These are phyloP conservation scores for Brassica cretica DNA, from an alignment of 345 rosid genomes.

Conservation along the genomic window DNA sequence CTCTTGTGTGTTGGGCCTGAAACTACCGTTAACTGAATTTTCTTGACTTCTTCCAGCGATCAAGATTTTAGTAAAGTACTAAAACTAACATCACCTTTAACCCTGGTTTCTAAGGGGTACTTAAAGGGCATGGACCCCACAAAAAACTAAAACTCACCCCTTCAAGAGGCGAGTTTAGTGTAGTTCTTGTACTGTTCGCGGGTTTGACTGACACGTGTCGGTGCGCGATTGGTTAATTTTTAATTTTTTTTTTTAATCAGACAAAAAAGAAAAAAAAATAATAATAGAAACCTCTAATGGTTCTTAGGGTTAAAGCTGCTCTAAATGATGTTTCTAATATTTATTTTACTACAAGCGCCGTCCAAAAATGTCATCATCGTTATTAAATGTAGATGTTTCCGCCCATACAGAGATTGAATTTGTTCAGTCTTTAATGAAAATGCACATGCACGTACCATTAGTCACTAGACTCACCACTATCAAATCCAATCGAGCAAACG, in stretches of 20 bases:
- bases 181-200: too few species aligned
- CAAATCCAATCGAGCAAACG: neutral
- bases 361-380: slow-evolving; percentile 27
- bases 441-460: slow-evolving; percentile 24
- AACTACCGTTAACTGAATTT: neutral
- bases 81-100: neutral
- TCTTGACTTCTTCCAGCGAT: neutral
- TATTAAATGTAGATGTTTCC: slow-evolving; percentile 12
- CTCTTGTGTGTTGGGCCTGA: slow-evolving; percentile 1
- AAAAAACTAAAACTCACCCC: too few species aligned
- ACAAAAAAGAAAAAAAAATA: too few species aligned
- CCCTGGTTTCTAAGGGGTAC: too few species aligned
- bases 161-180: too few species aligned
- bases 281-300: too few species aligned
- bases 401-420: slow-evolving; percentile 13
- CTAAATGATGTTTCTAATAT: neutral
- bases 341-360: neutral
- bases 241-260: too few species aligned
- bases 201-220: too few species aligned
- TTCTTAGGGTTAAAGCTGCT: too few species aligned
- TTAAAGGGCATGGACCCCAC: too few species aligned
- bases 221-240: too few species aligned
- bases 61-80: neutral
- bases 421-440: slow-evolving; percentile 1
- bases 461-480: neutral